Percentiles rank a stretch among this genome's conserved stretches.
Conservation (phyloP, 1,284 basidiomycete genomes). For the Sphagnurus paluster region DNA sequence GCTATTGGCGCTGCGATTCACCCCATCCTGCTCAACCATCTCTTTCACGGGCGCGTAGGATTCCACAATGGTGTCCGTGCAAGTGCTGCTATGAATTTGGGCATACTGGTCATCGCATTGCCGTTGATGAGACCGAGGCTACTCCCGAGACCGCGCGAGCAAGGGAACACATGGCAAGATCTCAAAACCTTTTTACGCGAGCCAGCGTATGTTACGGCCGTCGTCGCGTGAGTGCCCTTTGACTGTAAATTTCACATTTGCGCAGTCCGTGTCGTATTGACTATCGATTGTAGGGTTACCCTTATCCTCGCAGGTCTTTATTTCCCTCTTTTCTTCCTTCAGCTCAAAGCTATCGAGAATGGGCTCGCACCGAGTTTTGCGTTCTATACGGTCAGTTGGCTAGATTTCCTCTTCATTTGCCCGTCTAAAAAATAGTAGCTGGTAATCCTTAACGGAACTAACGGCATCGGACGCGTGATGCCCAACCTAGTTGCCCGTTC, state of each 20-base stretch:
- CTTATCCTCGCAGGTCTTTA: conserved; percentile 35
- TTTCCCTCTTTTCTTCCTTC: conserved; percentile 46
- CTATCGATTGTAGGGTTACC: no score
- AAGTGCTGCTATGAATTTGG: conserved; percentile 36
- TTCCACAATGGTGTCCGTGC: no score
- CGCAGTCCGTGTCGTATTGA: no score
- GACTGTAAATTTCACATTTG: no score
- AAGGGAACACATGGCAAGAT: conserved; percentile 11
- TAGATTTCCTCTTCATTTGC: no score
- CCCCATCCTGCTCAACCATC: conserved; percentile 52
- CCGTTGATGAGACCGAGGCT: conserved; percentile 35
- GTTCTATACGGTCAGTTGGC: conserved; percentile 37
- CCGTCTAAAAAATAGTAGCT: no score
- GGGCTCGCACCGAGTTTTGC: conserved; percentile 36
- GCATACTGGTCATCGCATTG: conserved; percentile 35
- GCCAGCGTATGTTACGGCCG: conserved; percentile 34
- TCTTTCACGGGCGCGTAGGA: conserved; percentile 41
- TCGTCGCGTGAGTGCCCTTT: conserved; percentile 34
- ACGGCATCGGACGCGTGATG: conserved; percentile 40
- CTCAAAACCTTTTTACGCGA: conserved; percentile 22
- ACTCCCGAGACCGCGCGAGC: conserved; percentile 12
- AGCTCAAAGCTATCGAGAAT: conserved; percentile 41
- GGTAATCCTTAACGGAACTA: conserved; percentile 36
- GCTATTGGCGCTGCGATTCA: conserved; percentile 45
- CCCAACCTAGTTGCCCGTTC: conserved; percentile 35